Evolutionary conservation across 345 rosid genomes (phyloP), one percentile per base, ranked within the genome.

Genomic region (Euclidium syriacum): DNA sequence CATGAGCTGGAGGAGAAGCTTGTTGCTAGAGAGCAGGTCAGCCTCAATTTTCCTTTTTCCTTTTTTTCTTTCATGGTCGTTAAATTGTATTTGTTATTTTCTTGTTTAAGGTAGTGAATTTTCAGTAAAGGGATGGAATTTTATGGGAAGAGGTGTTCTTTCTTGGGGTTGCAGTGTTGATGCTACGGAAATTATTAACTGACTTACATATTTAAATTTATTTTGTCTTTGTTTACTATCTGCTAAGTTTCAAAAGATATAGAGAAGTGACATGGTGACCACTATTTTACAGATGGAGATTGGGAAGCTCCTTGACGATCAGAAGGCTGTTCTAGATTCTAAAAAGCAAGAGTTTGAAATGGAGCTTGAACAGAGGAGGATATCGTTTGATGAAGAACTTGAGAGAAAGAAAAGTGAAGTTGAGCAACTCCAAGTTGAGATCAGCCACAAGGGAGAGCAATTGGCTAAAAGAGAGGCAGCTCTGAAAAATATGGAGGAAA

Each of bases 261-360:
- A 39, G 35, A 29, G 36, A 48, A 36, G 15, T 58, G 44, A 68
- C 38, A 40, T 2, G 7, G 49, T 58, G 36, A 12, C 23, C 9
- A 41, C 29, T 33, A 62, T 76, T 50, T 60, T 47, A 49, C 70
- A 88, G 96, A 70, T 73, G 68, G 98, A 81, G 77, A 68, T 82
- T 46, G 86, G 80, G 62, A 70, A 76, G 74, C 75, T 86, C 25
- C 70, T 87, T n/a, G 89, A 87, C 75, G 85, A 83, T 69, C 90
- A 84, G 48, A 80, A 71, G 60, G 74, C 69, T 53, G 55, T 65
- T 26, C 64, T 87, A 64, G 83, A 76, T 72, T 73, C 75, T 16
- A 81, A 75, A 72, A 71, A 47, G 76, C 75, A 72, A 49, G 82
- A 82, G 55, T 78, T 82, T 73, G 91, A 82, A 69, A 52, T 54